Percentiles rank a stretch among this genome's conserved stretches.
Evolutionary conservation across 345 rosid genomes (phyloP).

Genomic region (Eucalyptus regnans): DNA sequence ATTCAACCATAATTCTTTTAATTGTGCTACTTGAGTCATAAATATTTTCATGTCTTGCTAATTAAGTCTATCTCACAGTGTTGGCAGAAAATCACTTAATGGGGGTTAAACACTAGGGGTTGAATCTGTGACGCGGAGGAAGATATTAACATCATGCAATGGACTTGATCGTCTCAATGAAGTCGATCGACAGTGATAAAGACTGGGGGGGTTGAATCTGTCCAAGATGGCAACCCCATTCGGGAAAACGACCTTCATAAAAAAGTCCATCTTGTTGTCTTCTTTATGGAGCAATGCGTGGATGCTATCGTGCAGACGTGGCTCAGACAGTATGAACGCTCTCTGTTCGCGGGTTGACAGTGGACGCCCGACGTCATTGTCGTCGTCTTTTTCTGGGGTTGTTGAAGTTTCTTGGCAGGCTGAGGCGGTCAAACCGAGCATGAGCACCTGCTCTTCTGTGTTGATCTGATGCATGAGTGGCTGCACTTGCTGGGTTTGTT

Average conservation of each 20-base stretch:
- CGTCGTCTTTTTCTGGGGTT: background rate
- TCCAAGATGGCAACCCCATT: background rate
- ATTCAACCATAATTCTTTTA: too few species aligned
- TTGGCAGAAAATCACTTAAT: too few species aligned
- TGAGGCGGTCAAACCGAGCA: background rate
- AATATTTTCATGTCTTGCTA: accelerated
- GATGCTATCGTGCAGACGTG: background rate
- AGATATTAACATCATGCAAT: background rate
- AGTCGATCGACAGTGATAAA: background rate
- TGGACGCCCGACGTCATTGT: background rate
- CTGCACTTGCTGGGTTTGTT: background rate
- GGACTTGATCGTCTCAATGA: background rate
- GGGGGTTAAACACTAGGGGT: too few species aligned
- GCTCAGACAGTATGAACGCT: background rate
- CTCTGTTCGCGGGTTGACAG: background rate
- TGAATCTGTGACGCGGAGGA: too few species aligned
- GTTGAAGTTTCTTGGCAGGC: background rate
- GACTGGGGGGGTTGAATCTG: background rate
- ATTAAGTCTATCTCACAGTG: too few species aligned
- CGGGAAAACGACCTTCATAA: background rate
- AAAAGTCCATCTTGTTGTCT: background rate
- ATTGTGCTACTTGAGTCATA: too few species aligned
- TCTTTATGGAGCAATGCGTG: background rate
- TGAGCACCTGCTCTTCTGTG: background rate
- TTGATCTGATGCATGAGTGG: background rate